These are phyloP conservation scores for Panicum hallii DNA, from an alignment of 202 grass and related monocot species.

Conservation along the genomic window DNA sequence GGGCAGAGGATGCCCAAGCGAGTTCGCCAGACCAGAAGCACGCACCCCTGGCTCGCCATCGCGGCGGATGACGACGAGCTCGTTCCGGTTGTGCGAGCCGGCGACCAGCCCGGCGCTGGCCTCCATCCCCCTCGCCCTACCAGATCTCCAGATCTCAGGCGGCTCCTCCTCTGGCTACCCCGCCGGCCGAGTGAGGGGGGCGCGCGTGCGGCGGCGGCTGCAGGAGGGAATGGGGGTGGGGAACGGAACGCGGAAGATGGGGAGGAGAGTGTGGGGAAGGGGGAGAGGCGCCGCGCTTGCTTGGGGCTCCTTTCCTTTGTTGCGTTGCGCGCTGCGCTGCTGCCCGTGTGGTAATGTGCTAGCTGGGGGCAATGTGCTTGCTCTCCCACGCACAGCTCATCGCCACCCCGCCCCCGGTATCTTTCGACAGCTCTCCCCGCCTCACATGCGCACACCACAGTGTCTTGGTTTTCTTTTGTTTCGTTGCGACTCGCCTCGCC, in stretches of 20 bases:
- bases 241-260: no score
- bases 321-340: neutral
- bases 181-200: neutral
- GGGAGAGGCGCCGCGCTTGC: neutral
- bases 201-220: neutral
- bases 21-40: no score
- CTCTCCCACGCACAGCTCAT: constrained; percentile 40
- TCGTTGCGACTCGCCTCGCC: neutral
- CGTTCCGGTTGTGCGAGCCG: constrained; percentile 95
- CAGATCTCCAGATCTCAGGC: constrained; percentile 33
- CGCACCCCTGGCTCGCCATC: constrained; percentile 67
- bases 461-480: neutral
- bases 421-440: neutral
- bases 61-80: constrained; percentile 95
- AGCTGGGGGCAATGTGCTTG: neutral
- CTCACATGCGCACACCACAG: constrained; percentile 40
- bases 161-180: neutral
- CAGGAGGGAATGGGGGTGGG: neutral
- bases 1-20: neutral
- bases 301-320: neutral
- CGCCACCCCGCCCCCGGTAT: neutral
- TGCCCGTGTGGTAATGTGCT: constrained; percentile 14
- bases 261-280: neutral
- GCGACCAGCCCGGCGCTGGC: constrained; percentile 84
- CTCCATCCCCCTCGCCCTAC: constrained; percentile 61